phyloP scores from a whole-genome alignment of 805 yeast genomes.

The Ogataea pilisensis region DNA sequence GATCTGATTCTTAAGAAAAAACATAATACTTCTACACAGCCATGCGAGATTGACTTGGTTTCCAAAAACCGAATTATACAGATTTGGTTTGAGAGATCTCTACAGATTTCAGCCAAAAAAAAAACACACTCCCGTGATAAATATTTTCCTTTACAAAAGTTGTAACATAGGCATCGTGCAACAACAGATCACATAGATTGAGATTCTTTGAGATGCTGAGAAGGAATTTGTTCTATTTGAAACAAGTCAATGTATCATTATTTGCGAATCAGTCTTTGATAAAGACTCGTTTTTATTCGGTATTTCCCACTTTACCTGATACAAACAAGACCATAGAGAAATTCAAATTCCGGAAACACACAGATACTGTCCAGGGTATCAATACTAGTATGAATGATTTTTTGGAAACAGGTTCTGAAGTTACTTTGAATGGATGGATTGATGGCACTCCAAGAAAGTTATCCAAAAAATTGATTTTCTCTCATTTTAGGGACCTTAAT shows the following conservation, averaged over 20 bases:
- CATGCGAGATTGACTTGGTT: background rate
- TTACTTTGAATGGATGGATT: conserved; percentile 79
- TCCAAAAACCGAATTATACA: too few species aligned
- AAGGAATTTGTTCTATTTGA: too few species aligned
- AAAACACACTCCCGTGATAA: too few species aligned
- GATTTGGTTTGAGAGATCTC: too few species aligned
- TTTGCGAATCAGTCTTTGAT: too few species aligned
- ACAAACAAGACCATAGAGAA: conserved; percentile 18
- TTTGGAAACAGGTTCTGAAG: conserved; percentile 18
- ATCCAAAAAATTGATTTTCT: conserved; percentile 65
- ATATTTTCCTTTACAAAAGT: too few species aligned
- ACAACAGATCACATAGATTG: too few species aligned
- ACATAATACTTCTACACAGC: background rate
- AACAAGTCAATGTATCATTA: too few species aligned
- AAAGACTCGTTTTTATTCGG: background rate
- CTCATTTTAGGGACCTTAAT: conserved; percentile 64
- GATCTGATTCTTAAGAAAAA: background rate
- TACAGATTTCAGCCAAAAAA: too few species aligned
- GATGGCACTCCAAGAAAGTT: conserved; percentile 68
- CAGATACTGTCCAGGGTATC: conserved; percentile 25
- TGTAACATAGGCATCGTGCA: too few species aligned
- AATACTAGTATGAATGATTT: conserved; percentile 5
- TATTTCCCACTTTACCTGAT: conserved; percentile 18
- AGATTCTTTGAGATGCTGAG: too few species aligned
- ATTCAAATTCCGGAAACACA: conserved; percentile 26